phyloP scores from a whole-genome alignment of 2,329 filamentous ascomycete species.

The Fusarium acutatum region DNA sequence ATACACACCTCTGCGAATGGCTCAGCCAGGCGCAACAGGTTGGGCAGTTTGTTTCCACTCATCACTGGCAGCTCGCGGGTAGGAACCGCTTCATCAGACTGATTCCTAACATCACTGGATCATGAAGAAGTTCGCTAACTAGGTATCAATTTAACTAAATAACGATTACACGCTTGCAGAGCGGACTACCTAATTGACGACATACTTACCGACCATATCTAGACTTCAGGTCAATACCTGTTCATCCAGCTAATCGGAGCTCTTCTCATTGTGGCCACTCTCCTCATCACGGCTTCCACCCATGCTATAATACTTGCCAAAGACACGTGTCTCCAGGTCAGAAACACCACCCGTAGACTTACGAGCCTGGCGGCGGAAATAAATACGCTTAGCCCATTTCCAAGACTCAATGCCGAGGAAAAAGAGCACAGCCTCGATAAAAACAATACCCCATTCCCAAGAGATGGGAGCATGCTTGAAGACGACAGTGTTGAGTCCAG shows the following conservation, averaged over 20 bases:
- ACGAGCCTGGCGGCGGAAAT: conserved; percentile 46
- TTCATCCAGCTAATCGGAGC: neutral
- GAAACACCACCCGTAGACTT: conserved; percentile 25
- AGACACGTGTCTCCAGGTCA: conserved; percentile 46
- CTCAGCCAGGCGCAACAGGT: too few relatives aligned
- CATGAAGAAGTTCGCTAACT: neutral
- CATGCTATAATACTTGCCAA: conserved; percentile 44
- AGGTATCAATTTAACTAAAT: neutral
- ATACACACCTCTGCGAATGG: neutral
- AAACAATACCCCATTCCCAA: conserved; percentile 70
- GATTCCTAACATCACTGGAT: neutral
- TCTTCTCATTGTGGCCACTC: conserved; percentile 5
- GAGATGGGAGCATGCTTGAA: conserved; percentile 66
- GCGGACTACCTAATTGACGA: neutral
- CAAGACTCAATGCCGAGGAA: conserved; percentile 65
- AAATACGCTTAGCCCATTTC: conserved; percentile 66
- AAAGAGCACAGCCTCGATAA: conserved; percentile 63
- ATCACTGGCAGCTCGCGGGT: fast-evolving
- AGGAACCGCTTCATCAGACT: too few relatives aligned
- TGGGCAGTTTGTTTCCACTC: neutral
- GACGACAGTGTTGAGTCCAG: conserved; percentile 63
- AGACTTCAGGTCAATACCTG: neutral
- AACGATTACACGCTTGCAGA: neutral
- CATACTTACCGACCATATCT: neutral
- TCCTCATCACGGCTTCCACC: conserved; percentile 36